Evolutionary conservation across 2,329 filamentous ascomycete genomes (phyloP).

Genomic region (Byssothecium circinans): DNA sequence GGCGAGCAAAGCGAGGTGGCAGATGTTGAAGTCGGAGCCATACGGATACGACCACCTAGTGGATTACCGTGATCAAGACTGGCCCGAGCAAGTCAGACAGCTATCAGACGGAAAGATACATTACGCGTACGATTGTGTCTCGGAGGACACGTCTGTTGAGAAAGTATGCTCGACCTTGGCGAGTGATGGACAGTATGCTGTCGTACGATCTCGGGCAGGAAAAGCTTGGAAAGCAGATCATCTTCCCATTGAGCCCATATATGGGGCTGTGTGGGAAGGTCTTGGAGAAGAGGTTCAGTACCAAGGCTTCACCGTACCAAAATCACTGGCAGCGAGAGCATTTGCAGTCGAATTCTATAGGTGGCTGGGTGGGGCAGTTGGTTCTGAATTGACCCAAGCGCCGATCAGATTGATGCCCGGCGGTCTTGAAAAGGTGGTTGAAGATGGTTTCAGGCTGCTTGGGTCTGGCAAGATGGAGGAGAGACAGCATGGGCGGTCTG

Average conservation of each 20-base stretch:
- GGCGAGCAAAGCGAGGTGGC: too few relatives aligned
- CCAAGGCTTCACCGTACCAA: slow-evolving; percentile 29
- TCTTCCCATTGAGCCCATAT: too few relatives aligned
- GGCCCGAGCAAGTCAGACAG: slow-evolving; percentile 37
- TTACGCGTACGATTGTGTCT: slow-evolving; percentile 47
- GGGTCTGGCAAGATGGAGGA: slow-evolving; percentile 26
- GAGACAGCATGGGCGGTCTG: too few relatives aligned
- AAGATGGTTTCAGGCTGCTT: slow-evolving; percentile 26
- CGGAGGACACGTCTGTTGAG: slow-evolving; percentile 43
- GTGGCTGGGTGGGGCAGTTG: slow-evolving; percentile 33
- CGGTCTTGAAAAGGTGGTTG: slow-evolving; percentile 21
- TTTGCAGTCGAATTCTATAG: slow-evolving; percentile 43
- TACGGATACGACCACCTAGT: slow-evolving; percentile 46
- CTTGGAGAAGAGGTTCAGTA: slow-evolving; percentile 48
- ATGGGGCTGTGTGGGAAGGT: too few relatives aligned
- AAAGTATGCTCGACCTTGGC: slow-evolving; percentile 30
- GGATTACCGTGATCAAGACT: slow-evolving; percentile 42
- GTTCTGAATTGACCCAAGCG: slow-evolving; percentile 27
- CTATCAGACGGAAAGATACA: slow-evolving; percentile 31
- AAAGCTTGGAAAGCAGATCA: too few relatives aligned
- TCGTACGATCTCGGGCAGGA: slow-evolving; percentile 34
- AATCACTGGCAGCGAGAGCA: slow-evolving; percentile 15
- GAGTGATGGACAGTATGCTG: slow-evolving; percentile 26
- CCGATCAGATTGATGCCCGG: slow-evolving; percentile 32
- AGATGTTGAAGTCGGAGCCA: slow-evolving; percentile 32